Evolutionary conservation across 176 grass and related monocot genomes (phyloP).

Genomic region (Melocanna baccifera): DNA sequence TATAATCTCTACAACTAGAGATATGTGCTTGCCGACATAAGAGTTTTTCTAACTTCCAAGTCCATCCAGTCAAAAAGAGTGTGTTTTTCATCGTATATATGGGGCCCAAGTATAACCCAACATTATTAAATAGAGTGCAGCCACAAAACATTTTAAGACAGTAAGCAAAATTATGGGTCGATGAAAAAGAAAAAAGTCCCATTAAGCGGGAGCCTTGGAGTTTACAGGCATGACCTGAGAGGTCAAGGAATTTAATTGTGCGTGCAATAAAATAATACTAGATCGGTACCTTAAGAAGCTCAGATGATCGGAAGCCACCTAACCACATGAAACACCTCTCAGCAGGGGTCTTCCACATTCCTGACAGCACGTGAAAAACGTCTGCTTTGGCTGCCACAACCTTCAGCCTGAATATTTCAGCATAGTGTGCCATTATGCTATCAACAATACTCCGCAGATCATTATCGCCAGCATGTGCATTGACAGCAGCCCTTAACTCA

Average conservation of each 20-base stretch:
- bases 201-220: background rate
- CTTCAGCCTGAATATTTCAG: conserved; percentile 88
- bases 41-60: background rate
- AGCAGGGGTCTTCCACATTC: conserved; percentile 98
- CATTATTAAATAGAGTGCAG: background rate
- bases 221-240: background rate
- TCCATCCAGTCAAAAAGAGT: background rate
- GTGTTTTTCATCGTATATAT: background rate
- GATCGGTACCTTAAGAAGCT: conserved; percentile 74
- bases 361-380: conserved; percentile 88
- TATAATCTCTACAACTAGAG: background rate
- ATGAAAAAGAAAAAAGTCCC: background rate
- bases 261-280: conserved; percentile 20
- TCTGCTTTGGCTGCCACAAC: conserved; percentile 76
- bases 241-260: conserved; percentile 3
- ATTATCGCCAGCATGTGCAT: conserved; percentile 57
- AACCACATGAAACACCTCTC: conserved; percentile 97
- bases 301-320: conserved; percentile 90
- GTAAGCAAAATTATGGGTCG: background rate
- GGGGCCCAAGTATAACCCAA: background rate
- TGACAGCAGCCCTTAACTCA: conserved; percentile 67
- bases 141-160: background rate
- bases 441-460: conserved; percentile 65
- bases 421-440: conserved; percentile 68
- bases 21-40: background rate